These are phyloP conservation scores for Daldinia decipiens DNA, from an alignment of 495 filamentous ascomycete genomes.

Conservation along the genomic window DNA sequence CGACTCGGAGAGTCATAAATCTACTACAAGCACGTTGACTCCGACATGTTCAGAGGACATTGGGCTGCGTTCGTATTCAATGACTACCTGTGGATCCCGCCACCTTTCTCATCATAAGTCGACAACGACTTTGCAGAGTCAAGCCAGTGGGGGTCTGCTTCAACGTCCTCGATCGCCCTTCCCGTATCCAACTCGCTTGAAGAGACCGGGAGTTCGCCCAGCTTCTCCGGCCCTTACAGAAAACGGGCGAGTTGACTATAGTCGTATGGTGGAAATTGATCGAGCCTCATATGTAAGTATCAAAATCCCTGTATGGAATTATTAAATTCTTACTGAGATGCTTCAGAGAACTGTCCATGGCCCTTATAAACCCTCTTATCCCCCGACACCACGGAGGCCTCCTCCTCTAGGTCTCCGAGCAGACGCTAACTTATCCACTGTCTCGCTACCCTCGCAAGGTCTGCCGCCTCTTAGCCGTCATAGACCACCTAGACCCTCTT, in stretches of 20 bases:
- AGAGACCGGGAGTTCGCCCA: slow-evolving; percentile 71
- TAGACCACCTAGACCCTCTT: slow-evolving; percentile 32
- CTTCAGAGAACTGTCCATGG: slow-evolving; percentile 55
- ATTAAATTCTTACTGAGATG: slow-evolving; percentile 25
- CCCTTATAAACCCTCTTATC: slow-evolving; percentile 54
- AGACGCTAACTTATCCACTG: slow-evolving; percentile 52
- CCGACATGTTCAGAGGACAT: slow-evolving; percentile 50
- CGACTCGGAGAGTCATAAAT: slow-evolving; percentile 56
- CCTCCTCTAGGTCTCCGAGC: slow-evolving; percentile 45
- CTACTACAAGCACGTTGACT: slow-evolving; percentile 52
- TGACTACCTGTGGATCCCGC: slow-evolving; percentile 66
- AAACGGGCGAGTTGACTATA: slow-evolving; percentile 58
- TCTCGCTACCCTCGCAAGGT: slow-evolving; percentile 47
- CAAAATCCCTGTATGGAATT: neutral
- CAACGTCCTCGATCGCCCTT: slow-evolving; percentile 70
- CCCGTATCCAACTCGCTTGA: slow-evolving; percentile 70
- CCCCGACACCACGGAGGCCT: slow-evolving; percentile 51
- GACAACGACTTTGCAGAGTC: slow-evolving; percentile 60
- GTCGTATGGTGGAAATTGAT: slow-evolving; percentile 62
- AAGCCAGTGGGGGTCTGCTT: slow-evolving; percentile 46
- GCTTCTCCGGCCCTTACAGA: slow-evolving; percentile 70
- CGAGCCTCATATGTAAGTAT: slow-evolving; percentile 55
- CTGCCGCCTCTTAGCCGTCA: slow-evolving; percentile 41
- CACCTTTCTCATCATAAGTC: slow-evolving; percentile 63
- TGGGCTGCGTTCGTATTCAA: slow-evolving; percentile 65